phyloP scores from a whole-genome alignment of 2,329 filamentous ascomycete genomes.

The Neonectria ditissima region DNA sequence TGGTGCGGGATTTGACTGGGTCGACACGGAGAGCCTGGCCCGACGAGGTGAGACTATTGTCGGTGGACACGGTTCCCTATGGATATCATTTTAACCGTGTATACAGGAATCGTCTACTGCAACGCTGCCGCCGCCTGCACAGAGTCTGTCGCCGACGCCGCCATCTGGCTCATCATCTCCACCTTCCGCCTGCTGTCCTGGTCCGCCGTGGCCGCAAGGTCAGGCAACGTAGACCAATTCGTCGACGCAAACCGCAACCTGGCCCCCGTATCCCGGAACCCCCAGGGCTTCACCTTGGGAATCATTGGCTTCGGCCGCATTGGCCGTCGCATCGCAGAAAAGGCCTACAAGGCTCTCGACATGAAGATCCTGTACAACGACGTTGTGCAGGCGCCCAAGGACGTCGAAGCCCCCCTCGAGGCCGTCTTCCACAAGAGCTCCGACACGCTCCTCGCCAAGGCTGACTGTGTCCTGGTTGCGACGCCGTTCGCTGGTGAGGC shows the following conservation, averaged over 20 bases:
- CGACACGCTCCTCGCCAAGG: constrained; percentile 40
- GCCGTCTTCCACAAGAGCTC: constrained; percentile 39
- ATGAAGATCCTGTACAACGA: constrained; percentile 48
- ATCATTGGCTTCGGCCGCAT: constrained; percentile 44
- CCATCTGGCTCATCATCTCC: constrained; percentile 46
- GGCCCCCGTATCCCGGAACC: constrained; percentile 41
- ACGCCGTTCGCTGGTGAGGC: constrained; percentile 42
- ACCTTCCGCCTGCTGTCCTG: constrained; percentile 44
- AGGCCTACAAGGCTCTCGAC: constrained; percentile 43
- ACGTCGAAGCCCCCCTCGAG: constrained; percentile 28
- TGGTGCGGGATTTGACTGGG: constrained; percentile 45
- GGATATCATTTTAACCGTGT: neutral
- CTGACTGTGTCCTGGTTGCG: constrained; percentile 42
- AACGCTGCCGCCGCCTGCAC: constrained; percentile 45
- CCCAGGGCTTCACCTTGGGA: constrained; percentile 41
- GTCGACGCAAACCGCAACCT: constrained; percentile 41
- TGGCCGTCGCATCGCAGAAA: constrained; percentile 43
- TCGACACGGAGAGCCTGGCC: constrained; percentile 40
- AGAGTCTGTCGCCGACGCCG: constrained; percentile 43
- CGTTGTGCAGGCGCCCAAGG: constrained; percentile 36
- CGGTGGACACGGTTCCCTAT: rapidly evolving
- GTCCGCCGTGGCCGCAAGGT: constrained; percentile 42
- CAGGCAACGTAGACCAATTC: constrained; percentile 42
- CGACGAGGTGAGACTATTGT: constrained; percentile 30
- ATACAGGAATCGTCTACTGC: constrained; percentile 41